Evolutionary conservation across 106 monocot species (phyloP).

Genomic region (Dioscorea zingiberensis): DNA sequence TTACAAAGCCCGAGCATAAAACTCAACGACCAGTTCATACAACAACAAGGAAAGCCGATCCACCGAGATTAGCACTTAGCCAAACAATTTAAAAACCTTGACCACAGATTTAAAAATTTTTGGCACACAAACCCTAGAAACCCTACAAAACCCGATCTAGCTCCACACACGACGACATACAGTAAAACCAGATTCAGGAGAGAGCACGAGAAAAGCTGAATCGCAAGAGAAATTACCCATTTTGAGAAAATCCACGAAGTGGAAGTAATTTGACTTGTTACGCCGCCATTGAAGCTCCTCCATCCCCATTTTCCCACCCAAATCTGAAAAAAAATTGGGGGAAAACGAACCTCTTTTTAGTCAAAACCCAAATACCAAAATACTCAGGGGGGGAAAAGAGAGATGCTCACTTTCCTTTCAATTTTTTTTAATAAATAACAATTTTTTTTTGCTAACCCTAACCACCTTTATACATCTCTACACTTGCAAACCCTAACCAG

Average conservation of each 20-base stretch:
- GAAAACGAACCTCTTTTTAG: background rate
- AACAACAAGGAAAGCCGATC: background rate
- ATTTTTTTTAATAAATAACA: slow-evolving; percentile 8
- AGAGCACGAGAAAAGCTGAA: slow-evolving; percentile 6
- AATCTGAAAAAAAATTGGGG: slow-evolving; percentile 13
- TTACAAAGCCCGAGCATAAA: no score
- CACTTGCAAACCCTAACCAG: slow-evolving; percentile 23
- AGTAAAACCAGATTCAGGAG: slow-evolving; percentile 5
- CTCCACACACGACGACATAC: slow-evolving; percentile 7
- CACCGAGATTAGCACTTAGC: background rate
- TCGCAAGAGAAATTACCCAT: slow-evolving; percentile 34
- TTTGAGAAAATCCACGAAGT: slow-evolving; percentile 11
- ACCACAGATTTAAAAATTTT: background rate
- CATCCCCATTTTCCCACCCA: slow-evolving; percentile 21
- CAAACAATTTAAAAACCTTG: no score
- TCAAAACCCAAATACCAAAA: slow-evolving; percentile 41
- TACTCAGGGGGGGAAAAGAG: slow-evolving; percentile 19
- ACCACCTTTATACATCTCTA: slow-evolving; percentile 25
- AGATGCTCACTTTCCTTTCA: slow-evolving; percentile 13
- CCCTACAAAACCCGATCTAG: slow-evolving; percentile 20
- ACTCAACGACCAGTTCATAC: no score
- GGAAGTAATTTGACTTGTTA: slow-evolving; percentile 18
- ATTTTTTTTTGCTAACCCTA: slow-evolving; percentile 20
- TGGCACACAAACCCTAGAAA: slow-evolving; percentile 4
- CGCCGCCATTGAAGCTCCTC: slow-evolving; percentile 8